Evolutionary conservation across 2,329 filamentous ascomycete species (phyloP).

Genomic region (Aureobasidium sp.): DNA sequence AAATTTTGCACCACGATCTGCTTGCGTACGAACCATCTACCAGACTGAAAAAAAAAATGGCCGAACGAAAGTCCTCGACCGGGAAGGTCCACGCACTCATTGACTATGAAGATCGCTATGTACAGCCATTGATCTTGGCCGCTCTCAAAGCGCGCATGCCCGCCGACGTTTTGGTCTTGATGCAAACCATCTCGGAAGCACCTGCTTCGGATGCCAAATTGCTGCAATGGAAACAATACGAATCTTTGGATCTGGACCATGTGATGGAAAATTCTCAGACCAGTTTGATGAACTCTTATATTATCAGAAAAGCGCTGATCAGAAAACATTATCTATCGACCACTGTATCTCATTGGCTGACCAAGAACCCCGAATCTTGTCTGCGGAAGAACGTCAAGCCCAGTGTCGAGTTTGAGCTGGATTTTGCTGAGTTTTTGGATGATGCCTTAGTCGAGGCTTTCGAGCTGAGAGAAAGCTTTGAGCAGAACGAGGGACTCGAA

Average conservation of each 20-base stretch:
- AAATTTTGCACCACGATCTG: constrained; percentile 1
- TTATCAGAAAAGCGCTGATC: constrained; percentile 93
- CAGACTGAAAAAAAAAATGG: not conserved
- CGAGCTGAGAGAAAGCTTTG: constrained; percentile 73
- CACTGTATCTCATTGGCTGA: constrained; percentile 77
- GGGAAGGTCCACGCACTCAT: constrained; percentile 38
- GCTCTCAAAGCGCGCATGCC: constrained; percentile 62
- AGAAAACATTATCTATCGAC: constrained; percentile 88
- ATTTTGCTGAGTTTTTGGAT: constrained; percentile 94
- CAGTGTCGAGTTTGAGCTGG: constrained; percentile 82
- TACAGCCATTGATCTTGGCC: constrained; percentile 73
- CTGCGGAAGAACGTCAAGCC: constrained; percentile 67
- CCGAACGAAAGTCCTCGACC: not conserved
- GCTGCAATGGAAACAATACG: constrained; percentile 80
- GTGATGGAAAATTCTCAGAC: constrained; percentile 55
- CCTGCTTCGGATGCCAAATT: constrained; percentile 43
- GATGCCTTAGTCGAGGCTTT: constrained; percentile 81
- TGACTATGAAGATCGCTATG: constrained; percentile 81
- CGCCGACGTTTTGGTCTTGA: constrained; percentile 27
- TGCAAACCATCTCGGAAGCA: constrained; percentile 50
- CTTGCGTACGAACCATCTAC: not conserved
- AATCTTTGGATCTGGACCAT: constrained; percentile 77
- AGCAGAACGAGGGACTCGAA: constrained; percentile 51
- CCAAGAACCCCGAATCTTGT: constrained; percentile 69
- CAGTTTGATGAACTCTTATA: constrained; percentile 76